These are phyloP conservation scores for Pyrus hybrid DNA, from an alignment of 331 rosid species.

Conservation along the genomic window DNA sequence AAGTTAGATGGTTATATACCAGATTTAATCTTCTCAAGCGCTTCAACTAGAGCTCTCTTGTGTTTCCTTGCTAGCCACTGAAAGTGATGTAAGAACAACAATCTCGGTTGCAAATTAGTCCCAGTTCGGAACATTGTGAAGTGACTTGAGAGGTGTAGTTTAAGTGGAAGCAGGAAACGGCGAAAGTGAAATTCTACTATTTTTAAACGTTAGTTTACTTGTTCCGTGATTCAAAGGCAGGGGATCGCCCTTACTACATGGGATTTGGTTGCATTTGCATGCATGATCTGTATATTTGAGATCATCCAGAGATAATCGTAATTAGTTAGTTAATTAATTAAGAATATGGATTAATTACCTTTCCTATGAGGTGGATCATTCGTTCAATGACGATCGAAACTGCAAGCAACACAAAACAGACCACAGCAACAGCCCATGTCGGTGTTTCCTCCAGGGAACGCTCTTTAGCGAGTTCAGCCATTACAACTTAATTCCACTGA, in stretches of 20 bases:
- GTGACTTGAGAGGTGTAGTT: neutral
- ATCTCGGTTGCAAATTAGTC: neutral
- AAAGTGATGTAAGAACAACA: constrained; percentile 1
- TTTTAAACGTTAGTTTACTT: neutral
- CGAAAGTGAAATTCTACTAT: neutral
- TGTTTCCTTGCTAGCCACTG: constrained; percentile 55
- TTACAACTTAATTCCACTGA: neutral
- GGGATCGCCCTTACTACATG: neutral
- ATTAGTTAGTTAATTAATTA: neutral
- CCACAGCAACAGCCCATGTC: constrained; percentile 90
- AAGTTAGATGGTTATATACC: constrained; percentile 32
- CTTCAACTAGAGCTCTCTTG: constrained; percentile 63
- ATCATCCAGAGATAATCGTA: neutral
- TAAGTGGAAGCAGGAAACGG: neutral
- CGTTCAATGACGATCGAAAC: constrained; percentile 64
- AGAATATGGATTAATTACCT: constrained; percentile 25
- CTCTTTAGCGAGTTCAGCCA: constrained; percentile 13
- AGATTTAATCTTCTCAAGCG: constrained; percentile 76
- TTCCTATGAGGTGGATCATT: constrained; percentile 47
- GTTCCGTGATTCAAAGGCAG: neutral
- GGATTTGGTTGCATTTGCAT: neutral
- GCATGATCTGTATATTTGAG: neutral
- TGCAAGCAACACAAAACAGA: constrained; percentile 58
- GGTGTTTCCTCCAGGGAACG: constrained; percentile 60
- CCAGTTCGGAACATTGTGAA: neutral